Evolutionary conservation across 192 early-diverging fungal genomes (phyloP).

Genomic region (Coemansia sp.): DNA sequence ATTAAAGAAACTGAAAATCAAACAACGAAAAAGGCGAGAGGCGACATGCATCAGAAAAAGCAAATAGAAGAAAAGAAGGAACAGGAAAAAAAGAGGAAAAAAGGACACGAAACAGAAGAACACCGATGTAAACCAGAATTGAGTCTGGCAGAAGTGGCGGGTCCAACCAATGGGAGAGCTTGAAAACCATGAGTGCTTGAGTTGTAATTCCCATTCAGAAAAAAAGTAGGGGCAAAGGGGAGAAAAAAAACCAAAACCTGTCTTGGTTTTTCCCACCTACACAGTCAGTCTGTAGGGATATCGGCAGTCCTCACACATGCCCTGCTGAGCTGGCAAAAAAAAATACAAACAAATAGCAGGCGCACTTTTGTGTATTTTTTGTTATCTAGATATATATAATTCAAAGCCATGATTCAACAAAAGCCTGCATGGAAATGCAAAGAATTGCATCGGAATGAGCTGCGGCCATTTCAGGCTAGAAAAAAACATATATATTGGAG

Average conservation of each 20-base stretch:
- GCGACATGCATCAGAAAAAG: slow-evolving; percentile 3
- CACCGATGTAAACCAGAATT: slow-evolving; percentile 17
- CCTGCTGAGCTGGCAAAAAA: neutral
- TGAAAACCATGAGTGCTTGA: slow-evolving; percentile 5
- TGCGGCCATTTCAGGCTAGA: no score
- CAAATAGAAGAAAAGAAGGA: neutral
- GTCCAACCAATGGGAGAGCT: slow-evolving; percentile 9
- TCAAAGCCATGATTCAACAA: no score
- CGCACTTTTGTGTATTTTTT: neutral
- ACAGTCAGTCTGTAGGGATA: neutral
- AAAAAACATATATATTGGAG: no score
- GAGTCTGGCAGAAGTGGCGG: slow-evolving; percentile 7
- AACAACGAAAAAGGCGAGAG: neutral
- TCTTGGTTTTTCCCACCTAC: neutral
- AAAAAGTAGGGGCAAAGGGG: neutral
- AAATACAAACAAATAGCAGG: neutral
- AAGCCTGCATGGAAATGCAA: no score
- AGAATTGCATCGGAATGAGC: no score
- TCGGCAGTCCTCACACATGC: neutral
- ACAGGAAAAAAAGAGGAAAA: neutral
- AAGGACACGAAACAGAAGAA: slow-evolving; percentile 4
- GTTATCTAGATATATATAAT: no score
- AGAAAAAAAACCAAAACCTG: neutral
- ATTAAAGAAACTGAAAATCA: slow-evolving; percentile 3
- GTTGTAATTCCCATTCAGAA: slow-evolving; percentile 7